phyloP scores from a whole-genome alignment of 164 flowering plant species.

The Piper longum region DNA sequence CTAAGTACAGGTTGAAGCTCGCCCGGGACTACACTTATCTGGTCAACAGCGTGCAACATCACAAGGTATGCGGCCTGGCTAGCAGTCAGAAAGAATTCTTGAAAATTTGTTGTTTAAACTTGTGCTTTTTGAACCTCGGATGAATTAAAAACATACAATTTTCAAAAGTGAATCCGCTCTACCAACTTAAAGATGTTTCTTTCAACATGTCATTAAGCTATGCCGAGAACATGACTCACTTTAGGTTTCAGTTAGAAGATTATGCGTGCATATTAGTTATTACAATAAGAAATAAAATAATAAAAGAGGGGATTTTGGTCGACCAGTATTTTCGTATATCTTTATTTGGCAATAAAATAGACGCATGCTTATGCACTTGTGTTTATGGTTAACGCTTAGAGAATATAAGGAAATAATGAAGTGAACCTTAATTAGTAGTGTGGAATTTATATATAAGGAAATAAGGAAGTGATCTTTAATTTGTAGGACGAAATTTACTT shows the following conservation, averaged over 20 bases:
- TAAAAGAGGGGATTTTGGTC: neutral
- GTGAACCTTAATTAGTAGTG: neutral
- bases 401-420: too few species aligned
- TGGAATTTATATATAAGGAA: too few species aligned
- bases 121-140: too few species aligned
- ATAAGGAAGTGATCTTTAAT: too few species aligned
- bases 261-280: neutral
- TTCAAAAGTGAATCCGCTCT: too few species aligned
- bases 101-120: too few species aligned
- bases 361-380: too few species aligned
- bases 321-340: neutral
- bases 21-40: conserved; percentile 57
- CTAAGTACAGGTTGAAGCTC: conserved; percentile 43
- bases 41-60: conserved; percentile 81
- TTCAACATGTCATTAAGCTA: too few species aligned
- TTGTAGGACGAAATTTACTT: too few species aligned
- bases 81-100: too few species aligned
- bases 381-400: neutral
- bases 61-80: conserved; percentile 33
- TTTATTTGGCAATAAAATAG: neutral
- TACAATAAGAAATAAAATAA: neutral
- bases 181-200: too few species aligned
- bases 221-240: neutral
- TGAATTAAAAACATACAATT: too few species aligned
- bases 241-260: neutral